A percentile compares a stretch with the other conserved stretches of the same genome.
Conservation (phyloP, 1,139 yeast species). For the Meyerozyma athensensis region DNA sequence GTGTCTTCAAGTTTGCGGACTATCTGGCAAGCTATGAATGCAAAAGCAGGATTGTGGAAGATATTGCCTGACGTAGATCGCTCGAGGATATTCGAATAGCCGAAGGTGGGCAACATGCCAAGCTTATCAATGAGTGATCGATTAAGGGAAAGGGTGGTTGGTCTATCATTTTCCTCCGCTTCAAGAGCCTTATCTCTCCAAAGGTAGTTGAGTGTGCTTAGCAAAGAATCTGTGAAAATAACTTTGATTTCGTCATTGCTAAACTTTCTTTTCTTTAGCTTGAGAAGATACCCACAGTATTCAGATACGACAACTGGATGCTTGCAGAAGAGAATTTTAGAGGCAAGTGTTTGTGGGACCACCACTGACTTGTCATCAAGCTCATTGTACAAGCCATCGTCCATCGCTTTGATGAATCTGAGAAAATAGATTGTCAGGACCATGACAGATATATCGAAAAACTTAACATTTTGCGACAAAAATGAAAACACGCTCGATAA, state of each 20-base stretch:
- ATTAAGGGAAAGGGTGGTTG: neutral
- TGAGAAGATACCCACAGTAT: constrained; percentile 9
- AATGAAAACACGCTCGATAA: neutral
- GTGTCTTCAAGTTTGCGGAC: constrained; percentile 47
- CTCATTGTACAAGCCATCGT: neutral
- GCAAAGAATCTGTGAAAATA: constrained; percentile 7
- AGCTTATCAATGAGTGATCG: neutral
- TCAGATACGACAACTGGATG: constrained; percentile 12
- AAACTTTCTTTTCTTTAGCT: constrained; percentile 8
- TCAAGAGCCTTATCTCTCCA: constrained; percentile 14
- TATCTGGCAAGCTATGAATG: constrained; percentile 39
- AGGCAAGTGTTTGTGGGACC: constrained; percentile 2
- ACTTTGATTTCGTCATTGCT: neutral
- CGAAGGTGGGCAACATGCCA: neutral
- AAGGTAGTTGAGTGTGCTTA: constrained; percentile 12
- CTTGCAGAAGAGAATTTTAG: constrained; percentile 9
- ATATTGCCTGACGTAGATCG: constrained; percentile 43
- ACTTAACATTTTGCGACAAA: neutral
- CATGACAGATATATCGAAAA: neutral
- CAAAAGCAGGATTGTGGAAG: constrained; percentile 52
- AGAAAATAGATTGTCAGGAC: neutral
- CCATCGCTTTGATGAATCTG: neutral
- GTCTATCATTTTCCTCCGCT: neutral
- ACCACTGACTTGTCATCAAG: neutral
- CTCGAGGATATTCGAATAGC: constrained; percentile 1